Base-by-base conservation (phyloP, 345 rosid genomes). In the Salix brachista region DNA sequence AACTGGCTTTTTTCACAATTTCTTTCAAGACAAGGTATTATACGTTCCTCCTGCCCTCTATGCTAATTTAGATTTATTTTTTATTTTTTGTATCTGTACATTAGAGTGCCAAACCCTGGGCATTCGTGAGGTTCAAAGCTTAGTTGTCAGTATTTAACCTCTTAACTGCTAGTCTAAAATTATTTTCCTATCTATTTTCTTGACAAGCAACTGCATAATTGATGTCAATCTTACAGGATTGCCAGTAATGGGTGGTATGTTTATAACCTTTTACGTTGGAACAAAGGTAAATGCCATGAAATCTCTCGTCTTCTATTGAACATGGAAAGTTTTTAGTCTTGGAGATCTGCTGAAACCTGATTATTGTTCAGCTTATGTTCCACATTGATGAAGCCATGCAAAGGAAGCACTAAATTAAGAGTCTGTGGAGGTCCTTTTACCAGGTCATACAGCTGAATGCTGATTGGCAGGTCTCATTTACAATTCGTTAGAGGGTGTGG, bases 1-100 rank as follows among this genome's bases (percentile, higher is more conserved):
- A 89, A 90, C 85, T 91, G 91, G 98, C 77, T 90, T 82, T 80
- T 88, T 41, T 85, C 93, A 73, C 87, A 79, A 72, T 93, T 95
- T 87, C 86, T 88, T 54, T 80, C 77, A 5, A 81, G 79, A 80
- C 90, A 93, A 86, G 99, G 99, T 91, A 86, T 39, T 70, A 6
- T 46, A 28, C 4, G 61, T 56, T 2, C 67, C 37, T n/a, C 34
- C 16, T 62, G 8, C 19, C 46, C 60, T 66, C 67, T 32, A 44
- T 25, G 30, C 65, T 58, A 4, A 44, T 62, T 75, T 76, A 44
- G 50, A 11, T 44, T 44, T 44, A 1, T 0, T 2, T 42, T 11
- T 44, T 44, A 0, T 44, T 13, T 44, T 44, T 44, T 3, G 50
- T 34, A 34, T 34, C 36, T 34, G 50, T 44, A 13, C 50, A 44